phyloP scores from a whole-genome alignment of 1,284 basidiomycete genomes.

The Marasmius oreades region DNA sequence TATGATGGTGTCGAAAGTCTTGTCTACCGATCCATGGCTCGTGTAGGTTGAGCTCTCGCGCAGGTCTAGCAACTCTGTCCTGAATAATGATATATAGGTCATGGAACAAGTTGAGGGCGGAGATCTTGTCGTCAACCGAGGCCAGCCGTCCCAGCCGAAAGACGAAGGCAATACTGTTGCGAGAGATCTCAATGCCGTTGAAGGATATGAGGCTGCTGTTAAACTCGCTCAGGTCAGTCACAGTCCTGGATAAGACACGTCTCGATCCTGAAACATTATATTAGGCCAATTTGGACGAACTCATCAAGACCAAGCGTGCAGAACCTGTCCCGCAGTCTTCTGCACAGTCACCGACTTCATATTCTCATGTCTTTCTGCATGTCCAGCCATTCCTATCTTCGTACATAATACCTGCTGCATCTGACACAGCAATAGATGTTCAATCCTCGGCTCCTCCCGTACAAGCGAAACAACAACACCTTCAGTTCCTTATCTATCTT shows the following conservation, averaged over 20 bases:
- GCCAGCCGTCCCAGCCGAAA: constrained; percentile 71
- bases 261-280: background rate
- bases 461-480: constrained; percentile 42
- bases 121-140: constrained; percentile 84
- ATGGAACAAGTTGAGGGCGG: constrained; percentile 94
- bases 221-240: constrained; percentile 71
- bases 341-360: constrained; percentile 75
- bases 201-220: constrained; percentile 80
- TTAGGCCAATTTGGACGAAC: constrained; percentile 76
- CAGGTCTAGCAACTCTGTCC: background rate
- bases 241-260: background rate
- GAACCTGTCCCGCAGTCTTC: constrained; percentile 37
- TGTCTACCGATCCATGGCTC: constrained; percentile 83
- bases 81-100: constrained; percentile 44
- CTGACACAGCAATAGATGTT: constrained; percentile 15
- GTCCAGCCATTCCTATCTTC: constrained; percentile 83
- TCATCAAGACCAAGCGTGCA: constrained; percentile 60
- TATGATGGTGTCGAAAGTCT: constrained; percentile 96
- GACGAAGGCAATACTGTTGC: constrained; percentile 37
- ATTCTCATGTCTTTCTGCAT: constrained; percentile 90
- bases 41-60: constrained; percentile 44
- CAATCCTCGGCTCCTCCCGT: constrained; percentile 19
- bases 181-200: constrained; percentile 78
- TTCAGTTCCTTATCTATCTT: constrained; percentile 85
- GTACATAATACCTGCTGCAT: constrained; percentile 40